These are phyloP conservation scores for Fraxinus excelsior DNA, from an alignment of 257 asterid species.

Conservation along the genomic window DNA sequence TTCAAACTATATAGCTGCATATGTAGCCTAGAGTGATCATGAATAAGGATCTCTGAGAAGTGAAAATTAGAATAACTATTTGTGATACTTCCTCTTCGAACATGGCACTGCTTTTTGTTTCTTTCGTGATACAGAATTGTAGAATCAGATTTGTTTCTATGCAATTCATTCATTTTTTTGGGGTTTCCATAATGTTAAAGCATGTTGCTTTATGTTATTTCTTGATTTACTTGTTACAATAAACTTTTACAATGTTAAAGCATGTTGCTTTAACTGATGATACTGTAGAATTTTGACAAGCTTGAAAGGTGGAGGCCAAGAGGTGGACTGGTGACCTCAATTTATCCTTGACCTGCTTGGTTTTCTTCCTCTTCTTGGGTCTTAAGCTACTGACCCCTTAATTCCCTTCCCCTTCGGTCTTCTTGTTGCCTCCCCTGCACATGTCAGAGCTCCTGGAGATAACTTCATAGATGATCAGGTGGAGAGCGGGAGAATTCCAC, in stretches of 20 bases:
- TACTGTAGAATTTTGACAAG: constrained; percentile 40
- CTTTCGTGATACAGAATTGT: too few species aligned
- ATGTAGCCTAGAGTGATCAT: not conserved
- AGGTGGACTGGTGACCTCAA: constrained; percentile 89
- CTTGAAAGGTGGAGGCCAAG: constrained; percentile 96
- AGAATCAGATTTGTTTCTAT: not conserved
- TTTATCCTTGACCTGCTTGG: constrained; percentile 76
- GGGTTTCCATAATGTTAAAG: not conserved
- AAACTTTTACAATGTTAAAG: too few species aligned
- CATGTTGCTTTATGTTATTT: not conserved
- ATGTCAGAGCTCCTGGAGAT: constrained; percentile 45
- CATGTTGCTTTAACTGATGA: too few species aligned
- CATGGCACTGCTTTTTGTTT: not conserved
- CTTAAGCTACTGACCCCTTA: constrained; percentile 81
- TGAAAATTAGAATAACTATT: too few species aligned
- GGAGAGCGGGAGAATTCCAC: constrained; percentile 40
- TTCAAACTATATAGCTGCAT: not conserved
- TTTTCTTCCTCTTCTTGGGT: constrained; percentile 71
- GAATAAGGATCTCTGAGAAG: not conserved
- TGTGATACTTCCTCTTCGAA: not conserved
- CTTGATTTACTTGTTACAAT: not conserved
- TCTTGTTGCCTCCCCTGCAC: constrained; percentile 88
- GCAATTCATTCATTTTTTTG: not conserved
- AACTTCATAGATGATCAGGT: constrained; percentile 16
- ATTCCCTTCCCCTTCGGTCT: constrained; percentile 82